Percentiles rank a stretch among this genome's conserved stretches.
phyloP scores from a whole-genome alignment of 371 early-diverging fungal genomes.

The Parasitella parasitica region DNA sequence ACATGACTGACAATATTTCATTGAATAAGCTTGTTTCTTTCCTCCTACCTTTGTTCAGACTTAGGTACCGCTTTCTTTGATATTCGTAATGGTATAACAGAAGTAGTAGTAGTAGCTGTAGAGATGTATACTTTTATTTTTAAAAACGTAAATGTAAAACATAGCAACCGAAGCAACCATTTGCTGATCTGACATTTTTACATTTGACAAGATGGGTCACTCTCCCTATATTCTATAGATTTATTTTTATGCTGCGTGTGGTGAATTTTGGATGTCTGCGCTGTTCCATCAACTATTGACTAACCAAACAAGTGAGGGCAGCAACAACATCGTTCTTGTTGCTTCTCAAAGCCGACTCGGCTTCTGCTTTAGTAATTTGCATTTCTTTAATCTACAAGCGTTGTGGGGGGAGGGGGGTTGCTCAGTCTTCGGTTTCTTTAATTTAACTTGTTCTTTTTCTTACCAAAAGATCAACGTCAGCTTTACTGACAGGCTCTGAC shows the following conservation, averaged over 20 bases:
- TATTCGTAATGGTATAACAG: too few species aligned
- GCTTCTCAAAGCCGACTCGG: constrained; percentile 41
- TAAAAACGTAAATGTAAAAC: too few species aligned
- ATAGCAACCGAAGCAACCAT: too few species aligned
- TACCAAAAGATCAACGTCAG: constrained; percentile 27
- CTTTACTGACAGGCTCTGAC: constrained; percentile 9
- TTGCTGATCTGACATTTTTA: too few species aligned
- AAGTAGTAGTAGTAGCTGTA: too few species aligned
- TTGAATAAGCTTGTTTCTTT: too few species aligned
- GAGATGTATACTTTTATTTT: too few species aligned
- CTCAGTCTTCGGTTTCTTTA: neutral
- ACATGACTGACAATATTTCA: too few species aligned
- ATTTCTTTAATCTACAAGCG: constrained; percentile 34
- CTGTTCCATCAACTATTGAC: constrained; percentile 6
- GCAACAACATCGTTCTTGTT: constrained; percentile 43
- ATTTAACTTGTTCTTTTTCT: neutral
- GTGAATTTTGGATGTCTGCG: neutral
- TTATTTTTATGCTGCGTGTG: too few species aligned
- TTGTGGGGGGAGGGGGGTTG: neutral
- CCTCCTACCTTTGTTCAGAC: too few species aligned
- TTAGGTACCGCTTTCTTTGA: too few species aligned
- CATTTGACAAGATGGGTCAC: too few species aligned
- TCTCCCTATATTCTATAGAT: neutral
- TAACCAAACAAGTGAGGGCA: constrained; percentile 40
- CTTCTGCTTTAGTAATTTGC: constrained; percentile 38